Evolutionary conservation across 345 rosid species (phyloP).

Genomic region (Excoecaria cochinchinensis): DNA sequence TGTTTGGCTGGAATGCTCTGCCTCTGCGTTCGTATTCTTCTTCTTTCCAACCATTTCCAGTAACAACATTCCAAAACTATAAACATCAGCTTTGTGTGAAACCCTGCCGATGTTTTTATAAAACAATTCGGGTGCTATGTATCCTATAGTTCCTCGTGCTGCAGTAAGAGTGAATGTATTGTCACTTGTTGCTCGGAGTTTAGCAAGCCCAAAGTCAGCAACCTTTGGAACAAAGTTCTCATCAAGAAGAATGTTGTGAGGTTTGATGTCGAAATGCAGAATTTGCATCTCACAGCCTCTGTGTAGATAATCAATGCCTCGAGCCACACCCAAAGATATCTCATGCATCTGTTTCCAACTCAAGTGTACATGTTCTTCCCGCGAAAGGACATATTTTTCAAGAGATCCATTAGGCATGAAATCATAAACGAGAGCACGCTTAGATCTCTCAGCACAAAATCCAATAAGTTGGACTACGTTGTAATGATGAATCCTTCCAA

Average conservation of each 20-base stretch:
- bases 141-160: constrained; percentile 16
- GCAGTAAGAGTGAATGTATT: not conserved
- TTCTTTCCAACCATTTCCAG: constrained; percentile 20
- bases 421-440: constrained; percentile 10
- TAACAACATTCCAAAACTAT: constrained; percentile 18
- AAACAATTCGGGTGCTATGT: constrained; percentile 18
- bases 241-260: constrained; percentile 16
- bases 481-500: constrained; percentile 14
- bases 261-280: constrained; percentile 18
- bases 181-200: not conserved
- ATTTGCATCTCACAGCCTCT: constrained; percentile 9
- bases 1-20: constrained; percentile 6
- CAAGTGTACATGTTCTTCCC: not conserved
- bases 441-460: constrained; percentile 9
- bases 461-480: constrained; percentile 12
- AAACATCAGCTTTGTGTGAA: constrained; percentile 17
- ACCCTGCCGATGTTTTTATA: constrained; percentile 16
- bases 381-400: constrained; percentile 1
- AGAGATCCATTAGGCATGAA: constrained; percentile 13
- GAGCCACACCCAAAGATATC: constrained; percentile 3
- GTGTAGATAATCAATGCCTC: constrained; percentile 10
- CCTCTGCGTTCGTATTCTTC: not conserved
- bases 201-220: constrained; percentile 17
- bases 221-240: constrained; percentile 7
- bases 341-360: not conserved